These are phyloP conservation scores for Pestalotiopsis sp. DNA, from an alignment of 2,329 filamentous ascomycete species.

Conservation along the genomic window DNA sequence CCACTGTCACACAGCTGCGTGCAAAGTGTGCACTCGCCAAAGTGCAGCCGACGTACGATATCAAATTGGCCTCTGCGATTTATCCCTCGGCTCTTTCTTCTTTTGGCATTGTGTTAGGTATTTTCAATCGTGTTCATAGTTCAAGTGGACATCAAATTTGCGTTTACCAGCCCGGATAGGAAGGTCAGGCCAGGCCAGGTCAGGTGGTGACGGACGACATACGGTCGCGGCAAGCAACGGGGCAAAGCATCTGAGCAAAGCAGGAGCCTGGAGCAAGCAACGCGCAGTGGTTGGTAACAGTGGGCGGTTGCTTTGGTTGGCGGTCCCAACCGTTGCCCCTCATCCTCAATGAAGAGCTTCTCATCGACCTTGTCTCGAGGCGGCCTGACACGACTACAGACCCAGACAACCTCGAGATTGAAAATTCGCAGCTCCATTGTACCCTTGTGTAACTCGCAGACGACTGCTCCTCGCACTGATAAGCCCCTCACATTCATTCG, in stretches of 20 bases:
- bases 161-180: conserved; percentile 8
- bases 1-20: neutral
- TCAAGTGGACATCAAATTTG: neutral
- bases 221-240: conserved; percentile 4
- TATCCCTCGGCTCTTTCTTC: neutral
- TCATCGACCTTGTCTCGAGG: conserved; percentile 10
- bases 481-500: conserved; percentile 6
- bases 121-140: neutral
- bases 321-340: neutral
- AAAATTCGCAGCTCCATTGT: conserved; percentile 12
- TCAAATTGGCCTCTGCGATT: neutral
- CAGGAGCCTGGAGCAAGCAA: neutral
- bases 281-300: neutral
- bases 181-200: neutral
- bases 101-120: neutral
- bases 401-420: conserved; percentile 15
- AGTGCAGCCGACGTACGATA: neutral
- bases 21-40: neutral
- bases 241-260: neutral
- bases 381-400: neutral
- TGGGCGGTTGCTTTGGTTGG: neutral
- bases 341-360: conserved; percentile 9
- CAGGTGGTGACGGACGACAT: conserved; percentile 9
- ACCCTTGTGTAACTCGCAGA: conserved; percentile 8
- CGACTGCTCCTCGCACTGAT: neutral